Evolutionary conservation across 306 rosid species (phyloP).

Genomic region (Sphenostylis stenocarpa): DNA sequence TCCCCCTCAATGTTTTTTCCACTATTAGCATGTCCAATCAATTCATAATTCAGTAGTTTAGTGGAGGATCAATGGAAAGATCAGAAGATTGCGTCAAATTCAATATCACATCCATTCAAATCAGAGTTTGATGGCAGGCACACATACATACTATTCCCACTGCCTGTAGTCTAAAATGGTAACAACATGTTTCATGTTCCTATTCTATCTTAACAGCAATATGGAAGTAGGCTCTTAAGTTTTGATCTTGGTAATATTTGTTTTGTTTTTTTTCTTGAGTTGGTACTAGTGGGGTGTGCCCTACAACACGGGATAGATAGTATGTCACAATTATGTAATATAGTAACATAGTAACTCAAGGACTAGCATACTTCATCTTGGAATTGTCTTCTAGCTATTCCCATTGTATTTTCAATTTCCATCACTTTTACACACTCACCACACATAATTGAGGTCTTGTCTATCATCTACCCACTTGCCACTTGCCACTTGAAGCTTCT

Average conservation of each 20-base stretch:
- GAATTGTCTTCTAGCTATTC: conserved; percentile 29
- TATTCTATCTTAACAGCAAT: conserved; percentile 25
- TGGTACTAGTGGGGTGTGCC: conserved; percentile 30
- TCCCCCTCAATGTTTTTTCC: conserved; percentile 28
- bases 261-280: conserved; percentile 10
- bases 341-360: conserved; percentile 5
- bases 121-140: conserved; percentile 18
- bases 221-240: conserved; percentile 21
- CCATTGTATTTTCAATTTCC: conserved; percentile 4
- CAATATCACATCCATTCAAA: conserved; percentile 30
- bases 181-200: conserved; percentile 39
- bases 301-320: conserved; percentile 28
- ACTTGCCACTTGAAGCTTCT: conserved; percentile 34
- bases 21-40: conserved; percentile 42
- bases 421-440: background rate
- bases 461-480: conserved; percentile 30
- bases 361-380: conserved; percentile 26
- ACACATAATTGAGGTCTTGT: conserved; percentile 33
- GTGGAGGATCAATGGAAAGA: conserved; percentile 44
- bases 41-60: conserved; percentile 26
- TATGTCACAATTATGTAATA: conserved; percentile 31
- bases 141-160: conserved; percentile 23
- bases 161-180: conserved; percentile 20
- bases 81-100: conserved; percentile 31
- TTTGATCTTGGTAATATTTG: conserved; percentile 32